phyloP scores from a whole-genome alignment of 2,329 filamentous ascomycete species.

The Claviceps sp. region DNA sequence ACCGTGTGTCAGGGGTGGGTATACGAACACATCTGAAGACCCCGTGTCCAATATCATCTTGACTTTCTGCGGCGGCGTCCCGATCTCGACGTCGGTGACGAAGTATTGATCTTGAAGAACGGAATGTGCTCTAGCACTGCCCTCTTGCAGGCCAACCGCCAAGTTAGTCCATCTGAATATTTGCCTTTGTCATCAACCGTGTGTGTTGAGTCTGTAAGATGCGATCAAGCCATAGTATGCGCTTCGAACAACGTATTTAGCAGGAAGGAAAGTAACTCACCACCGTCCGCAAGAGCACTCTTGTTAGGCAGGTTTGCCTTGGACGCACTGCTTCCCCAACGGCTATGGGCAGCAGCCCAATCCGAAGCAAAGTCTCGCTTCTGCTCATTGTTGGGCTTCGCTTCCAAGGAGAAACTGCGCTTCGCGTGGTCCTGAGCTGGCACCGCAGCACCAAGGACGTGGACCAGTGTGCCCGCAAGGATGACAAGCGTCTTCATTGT shows the following conservation, averaged over 20 bases:
- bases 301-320: conserved; percentile 8
- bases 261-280: conserved; percentile 10
- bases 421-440: neutral
- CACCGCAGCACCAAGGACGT: neutral
- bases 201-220: too few species aligned
- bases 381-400: conserved; percentile 9
- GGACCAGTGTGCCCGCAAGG: neutral
- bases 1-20: neutral
- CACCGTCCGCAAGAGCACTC: conserved; percentile 17
- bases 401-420: conserved; percentile 17
- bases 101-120: conserved; percentile 29
- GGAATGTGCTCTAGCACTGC: conserved; percentile 19
- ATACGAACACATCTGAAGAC: conserved; percentile 49
- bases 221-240: too few species aligned
- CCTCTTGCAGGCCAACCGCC: neutral
- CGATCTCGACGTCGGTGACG: conserved; percentile 30
- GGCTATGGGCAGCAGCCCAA: conserved; percentile 19
- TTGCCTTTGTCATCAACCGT: neutral
- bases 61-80: conserved; percentile 33
- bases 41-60: conserved; percentile 40
- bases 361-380: conserved; percentile 20
- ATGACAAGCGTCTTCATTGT: conserved; percentile 1
- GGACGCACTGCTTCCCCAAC: conserved; percentile 19
- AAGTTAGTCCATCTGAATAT: neutral
- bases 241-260: neutral